Base-by-base conservation (phyloP, 2,329 filamentous ascomycete species). In the Ustulina deusta region DNA sequence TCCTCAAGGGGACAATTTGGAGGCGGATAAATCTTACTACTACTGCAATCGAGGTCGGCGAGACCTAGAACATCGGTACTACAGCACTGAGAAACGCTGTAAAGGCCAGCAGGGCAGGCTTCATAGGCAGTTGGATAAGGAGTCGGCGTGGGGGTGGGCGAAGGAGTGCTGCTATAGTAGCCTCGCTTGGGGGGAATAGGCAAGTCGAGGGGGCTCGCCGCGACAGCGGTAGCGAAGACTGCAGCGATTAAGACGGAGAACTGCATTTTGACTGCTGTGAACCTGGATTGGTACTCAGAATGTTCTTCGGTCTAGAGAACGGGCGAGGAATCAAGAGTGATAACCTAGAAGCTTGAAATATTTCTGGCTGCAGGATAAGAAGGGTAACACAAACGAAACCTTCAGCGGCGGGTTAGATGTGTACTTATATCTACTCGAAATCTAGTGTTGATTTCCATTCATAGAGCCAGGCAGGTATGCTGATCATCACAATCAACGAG, bases 171-270 rank as follows among this genome's bases (percentile, higher is more conserved):
- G 15, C 51, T 61, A 44, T 56, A 49, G 48, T 29, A 22, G 29
- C 40, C 38, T 6, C 34, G 49, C 34, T 48, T 46, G 11, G 66
- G 56, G 15, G 51, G 22, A 13, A 17, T 17, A 2, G 66, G 62
- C 44, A 64, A 17, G 62, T 61, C 66, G 36, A 69, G 22, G 13
- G 66, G 66, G 58, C 66, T 66, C 7, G 66, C 66, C 29, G 52
- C 52, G 20, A 65, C 62, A 22, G 32, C 52, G 38, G 62, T 49
- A 40, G 63, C 62, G 57, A 65, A 52, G 40, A 66, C 6, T 13
- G 66, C 58, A 56, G 58, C 32, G 58, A 66, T 22, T 34, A 69
- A 13, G 46, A 56, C 34, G n/a, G 63, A 55, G 58, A 65, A 65
- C 66, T 66, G 62, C 66, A 69, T 69, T 56, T 55, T 66, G 58